Conservation (phyloP, 805 yeast species). For the Ogataea philodendri region DNA sequence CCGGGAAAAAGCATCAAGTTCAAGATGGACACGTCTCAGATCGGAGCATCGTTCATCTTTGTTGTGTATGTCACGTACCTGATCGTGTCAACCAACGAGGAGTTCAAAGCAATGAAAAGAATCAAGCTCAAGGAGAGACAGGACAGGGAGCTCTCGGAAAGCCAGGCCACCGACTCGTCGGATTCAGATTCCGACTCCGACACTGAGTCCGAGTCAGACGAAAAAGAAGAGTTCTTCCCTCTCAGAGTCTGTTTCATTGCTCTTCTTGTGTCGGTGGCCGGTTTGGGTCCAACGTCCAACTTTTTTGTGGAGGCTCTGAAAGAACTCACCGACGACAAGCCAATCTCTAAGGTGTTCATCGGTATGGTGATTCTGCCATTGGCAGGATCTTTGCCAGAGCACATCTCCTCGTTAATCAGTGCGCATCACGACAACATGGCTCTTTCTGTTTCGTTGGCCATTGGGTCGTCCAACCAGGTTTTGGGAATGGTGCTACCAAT, state of each 20-base stretch:
- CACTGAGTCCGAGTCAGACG: conserved; percentile 5
- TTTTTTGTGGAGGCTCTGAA: conserved; percentile 18
- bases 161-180: conserved; percentile 8
- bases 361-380: conserved; percentile 19
- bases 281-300: conserved; percentile 18
- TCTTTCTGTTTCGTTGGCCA: conserved; percentile 16
- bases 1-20: conserved; percentile 9
- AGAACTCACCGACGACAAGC: conserved; percentile 16
- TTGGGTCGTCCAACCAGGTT: conserved; percentile 19
- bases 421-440: conserved; percentile 20
- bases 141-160: conserved; percentile 5
- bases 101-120: conserved; percentile 16
- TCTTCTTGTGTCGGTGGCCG: conserved; percentile 14
- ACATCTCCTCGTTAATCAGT: conserved; percentile 17
- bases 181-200: conserved; percentile 14
- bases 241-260: conserved; percentile 16
- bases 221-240: conserved; percentile 14
- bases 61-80: conserved; percentile 13
- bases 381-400: conserved; percentile 20
- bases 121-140: conserved; percentile 10
- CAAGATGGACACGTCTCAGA: conserved; percentile 19
- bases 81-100: conserved; percentile 17
- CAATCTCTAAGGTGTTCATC: conserved; percentile 18
- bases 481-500: conserved; percentile 21
- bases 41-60: conserved; percentile 18